phyloP scores from a whole-genome alignment of 345 rosid genomes.

The Rhizophora apiculata region DNA sequence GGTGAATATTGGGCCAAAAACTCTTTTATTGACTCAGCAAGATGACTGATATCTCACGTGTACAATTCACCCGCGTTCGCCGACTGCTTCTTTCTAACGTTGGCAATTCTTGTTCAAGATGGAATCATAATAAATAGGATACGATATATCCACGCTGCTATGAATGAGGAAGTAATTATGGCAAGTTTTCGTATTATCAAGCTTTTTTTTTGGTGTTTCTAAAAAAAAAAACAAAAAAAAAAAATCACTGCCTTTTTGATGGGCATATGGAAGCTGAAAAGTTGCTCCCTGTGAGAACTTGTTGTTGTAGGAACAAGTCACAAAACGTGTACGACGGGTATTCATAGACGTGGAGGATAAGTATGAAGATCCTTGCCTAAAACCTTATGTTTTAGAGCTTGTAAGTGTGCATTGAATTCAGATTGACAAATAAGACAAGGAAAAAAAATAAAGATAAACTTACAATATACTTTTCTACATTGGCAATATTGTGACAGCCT shows the following conservation, averaged over 20 bases:
- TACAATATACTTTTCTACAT: too few species aligned
- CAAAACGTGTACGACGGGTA: neutral
- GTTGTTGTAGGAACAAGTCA: slow-evolving; percentile 17
- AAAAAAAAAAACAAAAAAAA: neutral
- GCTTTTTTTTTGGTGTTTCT: too few species aligned
- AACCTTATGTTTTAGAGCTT: too few species aligned
- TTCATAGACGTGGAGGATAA: neutral
- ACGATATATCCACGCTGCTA: too few species aligned
- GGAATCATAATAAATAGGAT: too few species aligned
- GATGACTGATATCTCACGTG: slow-evolving; percentile 28
- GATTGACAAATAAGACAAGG: too few species aligned
- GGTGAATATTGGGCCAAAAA: slow-evolving; percentile 8
- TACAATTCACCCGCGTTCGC: neutral
- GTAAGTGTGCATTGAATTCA: too few species aligned
- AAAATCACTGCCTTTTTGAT: neutral
- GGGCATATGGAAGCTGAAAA: neutral
- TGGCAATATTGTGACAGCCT: slow-evolving; percentile 37
- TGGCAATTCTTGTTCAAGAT: neutral
- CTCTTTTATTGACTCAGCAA: slow-evolving; percentile 11
- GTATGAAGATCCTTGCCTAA: neutral
- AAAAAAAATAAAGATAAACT: too few species aligned
- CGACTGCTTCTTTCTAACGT: neutral
- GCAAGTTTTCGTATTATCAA: too few species aligned
- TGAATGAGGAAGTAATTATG: too few species aligned
- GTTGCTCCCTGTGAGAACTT: neutral